These are phyloP conservation scores for Theileria orientalis DNA, from an alignment of 169 alveolate genomes.

Conservation along the genomic window DNA sequence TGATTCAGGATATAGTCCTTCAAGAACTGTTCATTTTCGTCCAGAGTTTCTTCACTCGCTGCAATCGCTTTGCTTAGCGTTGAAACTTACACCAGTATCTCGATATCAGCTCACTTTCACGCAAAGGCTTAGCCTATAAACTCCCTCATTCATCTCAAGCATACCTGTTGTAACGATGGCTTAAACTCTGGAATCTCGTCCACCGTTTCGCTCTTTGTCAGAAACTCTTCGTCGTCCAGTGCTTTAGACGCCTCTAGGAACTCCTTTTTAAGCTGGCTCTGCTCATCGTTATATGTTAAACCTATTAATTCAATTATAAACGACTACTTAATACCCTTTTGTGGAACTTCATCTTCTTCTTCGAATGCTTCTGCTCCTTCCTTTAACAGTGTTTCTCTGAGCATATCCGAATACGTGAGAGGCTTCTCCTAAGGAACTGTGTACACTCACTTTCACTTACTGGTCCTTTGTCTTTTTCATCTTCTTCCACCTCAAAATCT, in stretches of 20 bases:
- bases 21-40: constrained; percentile 73
- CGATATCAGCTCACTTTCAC: constrained; percentile 55
- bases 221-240: constrained; percentile 55
- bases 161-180: background rate
- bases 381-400: constrained; percentile 66
- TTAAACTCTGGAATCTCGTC: constrained; percentile 57
- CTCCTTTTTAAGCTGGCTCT: constrained; percentile 67
- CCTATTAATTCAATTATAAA: background rate
- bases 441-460: background rate
- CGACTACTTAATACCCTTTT: constrained; percentile 18
- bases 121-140: constrained; percentile 23
- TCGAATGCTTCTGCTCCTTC: constrained; percentile 74
- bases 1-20: constrained; percentile 76
- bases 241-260: constrained; percentile 66
- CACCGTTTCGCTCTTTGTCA: constrained; percentile 50
- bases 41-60: constrained; percentile 62
- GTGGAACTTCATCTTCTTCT: constrained; percentile 36
- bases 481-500: constrained; percentile 64
- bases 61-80: background rate
- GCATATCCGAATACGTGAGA: constrained; percentile 64
- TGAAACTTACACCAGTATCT: constrained; percentile 49
- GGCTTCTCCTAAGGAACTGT: constrained; percentile 13
- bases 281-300: constrained; percentile 62
- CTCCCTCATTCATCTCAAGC: constrained; percentile 32
- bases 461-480: background rate